These are phyloP conservation scores for Liriodendron chinense DNA, from an alignment of 164 flowering plant genomes.

Conservation along the genomic window DNA sequence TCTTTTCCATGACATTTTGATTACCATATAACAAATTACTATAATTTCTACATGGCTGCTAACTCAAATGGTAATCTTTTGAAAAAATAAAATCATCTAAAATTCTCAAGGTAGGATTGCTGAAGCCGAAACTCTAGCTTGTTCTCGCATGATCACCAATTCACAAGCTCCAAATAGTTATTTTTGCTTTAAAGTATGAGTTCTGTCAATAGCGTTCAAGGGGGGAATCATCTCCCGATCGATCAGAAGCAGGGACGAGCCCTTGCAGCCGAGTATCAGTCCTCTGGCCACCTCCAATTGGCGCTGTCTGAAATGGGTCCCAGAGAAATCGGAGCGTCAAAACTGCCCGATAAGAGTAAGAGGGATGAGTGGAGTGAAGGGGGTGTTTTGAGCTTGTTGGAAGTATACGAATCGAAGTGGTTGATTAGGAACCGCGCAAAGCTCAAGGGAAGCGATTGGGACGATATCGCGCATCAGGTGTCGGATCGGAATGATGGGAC, in stretches of 20 bases:
- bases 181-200: conserved; percentile 4
- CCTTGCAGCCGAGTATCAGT: background rate
- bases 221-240: background rate
- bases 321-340: conserved; percentile 1
- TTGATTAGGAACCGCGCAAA: conserved; percentile 25
- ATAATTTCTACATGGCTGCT: background rate
- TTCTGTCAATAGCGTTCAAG: background rate
- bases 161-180: background rate
- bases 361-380: conserved; percentile 33
- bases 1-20: too few species aligned
- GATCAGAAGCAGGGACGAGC: background rate
- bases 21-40: too few species aligned
- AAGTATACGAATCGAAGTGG: conserved; percentile 26
- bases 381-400: conserved; percentile 19
- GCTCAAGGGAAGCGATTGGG: conserved; percentile 29
- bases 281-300: background rate
- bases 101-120: background rate
- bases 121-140: background rate
- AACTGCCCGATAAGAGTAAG: conserved; percentile 20
- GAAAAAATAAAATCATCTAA: background rate
- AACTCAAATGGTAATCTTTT: background rate
- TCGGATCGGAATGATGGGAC: conserved; percentile 11
- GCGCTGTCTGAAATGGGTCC: conserved; percentile 3
- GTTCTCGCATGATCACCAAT: background rate
- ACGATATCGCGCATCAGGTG: conserved; percentile 26